phyloP scores from a whole-genome alignment of 1,284 basidiomycete genomes.

The Rhodotorula sp. region DNA sequence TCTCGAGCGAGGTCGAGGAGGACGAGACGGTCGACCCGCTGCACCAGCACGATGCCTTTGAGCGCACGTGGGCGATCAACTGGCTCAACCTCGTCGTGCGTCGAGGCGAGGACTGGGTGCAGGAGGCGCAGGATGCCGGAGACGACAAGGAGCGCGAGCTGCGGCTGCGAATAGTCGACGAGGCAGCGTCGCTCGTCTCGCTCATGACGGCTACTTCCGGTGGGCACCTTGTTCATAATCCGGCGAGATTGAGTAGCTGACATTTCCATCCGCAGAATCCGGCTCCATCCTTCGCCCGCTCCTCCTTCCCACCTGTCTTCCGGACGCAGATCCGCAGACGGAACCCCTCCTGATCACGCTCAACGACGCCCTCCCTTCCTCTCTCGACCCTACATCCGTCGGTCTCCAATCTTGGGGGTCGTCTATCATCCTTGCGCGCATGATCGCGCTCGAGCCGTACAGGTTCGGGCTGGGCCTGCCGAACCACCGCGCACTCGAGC shows the following conservation, averaged over 20 bases:
- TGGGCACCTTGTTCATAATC: background rate
- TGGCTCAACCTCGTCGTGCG: conserved; percentile 69
- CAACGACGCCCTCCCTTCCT: conserved; percentile 71
- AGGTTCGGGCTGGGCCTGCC: conserved; percentile 55
- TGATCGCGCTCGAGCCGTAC: conserved; percentile 64
- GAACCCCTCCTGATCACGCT: conserved; percentile 56
- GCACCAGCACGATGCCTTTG: conserved; percentile 60
- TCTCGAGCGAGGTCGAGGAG: conserved; percentile 30
- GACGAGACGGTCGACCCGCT: conserved; percentile 25
- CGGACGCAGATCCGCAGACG: conserved; percentile 21
- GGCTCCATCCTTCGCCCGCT: conserved; percentile 37
- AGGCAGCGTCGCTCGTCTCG: conserved; percentile 34
- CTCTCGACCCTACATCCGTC: conserved; percentile 71
- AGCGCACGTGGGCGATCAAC: conserved; percentile 65
- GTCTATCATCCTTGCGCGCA: conserved; percentile 76
- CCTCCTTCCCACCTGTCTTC: conserved; percentile 34
- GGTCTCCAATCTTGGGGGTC: conserved; percentile 91
- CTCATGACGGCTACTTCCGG: conserved; percentile 34
- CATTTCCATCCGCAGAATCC: conserved; percentile 6
- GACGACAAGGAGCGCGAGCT: conserved; percentile 46
- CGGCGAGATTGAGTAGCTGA: background rate
- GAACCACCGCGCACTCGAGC: conserved; percentile 65
- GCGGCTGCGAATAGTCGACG: conserved; percentile 36
- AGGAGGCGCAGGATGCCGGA: conserved; percentile 41
- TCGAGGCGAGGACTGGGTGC: conserved; percentile 60